These are phyloP conservation scores for Phanerochaete sordida DNA, from an alignment of 768 basidiomycete genomes.

Conservation along the genomic window DNA sequence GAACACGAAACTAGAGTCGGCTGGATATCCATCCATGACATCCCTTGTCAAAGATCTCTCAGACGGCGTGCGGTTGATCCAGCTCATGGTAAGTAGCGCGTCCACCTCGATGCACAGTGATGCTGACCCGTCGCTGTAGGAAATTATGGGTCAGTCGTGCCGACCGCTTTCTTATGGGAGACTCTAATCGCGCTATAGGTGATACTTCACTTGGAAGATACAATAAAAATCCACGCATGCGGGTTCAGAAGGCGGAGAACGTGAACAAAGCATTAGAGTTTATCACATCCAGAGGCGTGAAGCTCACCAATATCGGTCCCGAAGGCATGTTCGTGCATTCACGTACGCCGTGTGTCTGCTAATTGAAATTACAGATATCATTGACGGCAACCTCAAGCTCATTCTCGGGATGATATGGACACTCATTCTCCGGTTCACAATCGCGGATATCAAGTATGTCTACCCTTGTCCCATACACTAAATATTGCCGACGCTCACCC, in stretches of 20 bases:
- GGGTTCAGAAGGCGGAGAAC: slow-evolving; percentile 97
- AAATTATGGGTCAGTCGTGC: slow-evolving; percentile 84
- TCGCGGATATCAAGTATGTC: slow-evolving; percentile 92
- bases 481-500: background rate
- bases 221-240: slow-evolving; percentile 84
- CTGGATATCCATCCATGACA: slow-evolving; percentile 82
- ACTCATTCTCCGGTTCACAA: slow-evolving; percentile 93
- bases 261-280: slow-evolving; percentile 96
- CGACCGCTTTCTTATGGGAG: no score
- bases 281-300: slow-evolving; percentile 90
- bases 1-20: slow-evolving; percentile 88
- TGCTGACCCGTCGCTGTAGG: slow-evolving; percentile 44
- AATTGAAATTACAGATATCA: slow-evolving; percentile 69
- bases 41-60: slow-evolving; percentile 89
- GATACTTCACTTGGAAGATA: slow-evolving; percentile 93
- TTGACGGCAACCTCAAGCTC: slow-evolving; percentile 97
- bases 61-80: slow-evolving; percentile 93
- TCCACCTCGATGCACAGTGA: background rate
- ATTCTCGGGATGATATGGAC: slow-evolving; percentile 99
- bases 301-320: slow-evolving; percentile 95
- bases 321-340: slow-evolving; percentile 56
- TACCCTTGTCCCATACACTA: background rate
- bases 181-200: slow-evolving; percentile 41
- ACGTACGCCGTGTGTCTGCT: background rate
- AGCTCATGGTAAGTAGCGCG: slow-evolving; percentile 68